phyloP scores from a whole-genome alignment of 345 rosid genomes.

The Eucalyptus curtisii region DNA sequence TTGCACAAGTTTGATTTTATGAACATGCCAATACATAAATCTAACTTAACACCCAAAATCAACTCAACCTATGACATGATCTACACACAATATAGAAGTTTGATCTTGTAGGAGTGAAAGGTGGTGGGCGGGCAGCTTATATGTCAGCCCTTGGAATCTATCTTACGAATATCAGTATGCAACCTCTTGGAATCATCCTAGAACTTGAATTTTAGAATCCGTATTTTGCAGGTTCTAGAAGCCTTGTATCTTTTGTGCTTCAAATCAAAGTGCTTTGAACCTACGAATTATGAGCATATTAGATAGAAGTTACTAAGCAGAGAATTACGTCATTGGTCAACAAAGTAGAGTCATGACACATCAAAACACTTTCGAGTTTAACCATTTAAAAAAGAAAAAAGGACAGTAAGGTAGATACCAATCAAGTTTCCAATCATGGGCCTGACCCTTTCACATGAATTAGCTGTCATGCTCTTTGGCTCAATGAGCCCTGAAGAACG shows the following conservation, averaged over 20 bases:
- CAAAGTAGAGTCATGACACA: neutral
- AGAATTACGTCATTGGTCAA: neutral
- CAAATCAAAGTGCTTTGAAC: neutral
- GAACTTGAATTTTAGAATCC: neutral
- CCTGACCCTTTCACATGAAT: neutral
- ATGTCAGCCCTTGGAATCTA: neutral
- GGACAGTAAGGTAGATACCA: neutral
- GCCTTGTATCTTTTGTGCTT: neutral
- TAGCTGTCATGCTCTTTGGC: neutral
- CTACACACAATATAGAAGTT: neutral
- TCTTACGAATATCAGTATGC: neutral
- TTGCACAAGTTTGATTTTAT: neutral
- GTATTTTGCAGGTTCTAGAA: neutral
- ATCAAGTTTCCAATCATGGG: neutral
- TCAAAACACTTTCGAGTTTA: neutral
- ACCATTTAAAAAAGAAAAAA: neutral
- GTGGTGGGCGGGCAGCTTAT: neutral
- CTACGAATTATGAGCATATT: neutral
- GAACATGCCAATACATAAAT: neutral
- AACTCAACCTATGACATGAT: neutral
- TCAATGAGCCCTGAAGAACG: neutral
- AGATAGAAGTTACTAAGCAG: neutral
- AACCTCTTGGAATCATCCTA: neutral
- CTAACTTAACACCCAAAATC: neutral
- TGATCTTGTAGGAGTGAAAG: neutral